These are phyloP conservation scores for Myxozyma sirexii DNA, from an alignment of 805 yeast genomes.

Conservation along the genomic window DNA sequence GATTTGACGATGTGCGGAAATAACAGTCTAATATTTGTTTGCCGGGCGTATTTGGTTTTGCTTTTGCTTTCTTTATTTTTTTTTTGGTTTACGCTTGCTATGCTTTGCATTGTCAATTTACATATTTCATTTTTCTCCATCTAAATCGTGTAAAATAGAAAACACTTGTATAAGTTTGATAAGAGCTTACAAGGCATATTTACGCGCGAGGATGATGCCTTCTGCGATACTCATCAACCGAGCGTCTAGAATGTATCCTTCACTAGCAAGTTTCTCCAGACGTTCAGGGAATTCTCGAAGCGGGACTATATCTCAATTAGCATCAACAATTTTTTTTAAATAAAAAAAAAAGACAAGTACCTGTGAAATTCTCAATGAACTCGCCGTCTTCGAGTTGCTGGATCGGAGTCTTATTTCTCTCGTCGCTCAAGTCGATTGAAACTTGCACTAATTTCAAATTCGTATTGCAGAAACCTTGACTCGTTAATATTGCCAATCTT, in stretches of 20 bases:
- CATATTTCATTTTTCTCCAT: background rate
- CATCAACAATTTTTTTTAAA: background rate
- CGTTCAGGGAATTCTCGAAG: conserved; percentile 58
- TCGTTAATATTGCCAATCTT: too few relatives aligned
- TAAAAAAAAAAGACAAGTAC: background rate
- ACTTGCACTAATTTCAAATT: conserved; percentile 79
- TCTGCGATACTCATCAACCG: conserved; percentile 83
- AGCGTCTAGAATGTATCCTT: conserved; percentile 84
- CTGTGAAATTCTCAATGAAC: conserved; percentile 82
- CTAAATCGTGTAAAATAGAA: too few relatives aligned
- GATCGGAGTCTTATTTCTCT: conserved; percentile 67
- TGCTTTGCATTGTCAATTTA: background rate
- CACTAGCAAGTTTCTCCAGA: conserved; percentile 53
- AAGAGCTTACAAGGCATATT: conserved; percentile 22
- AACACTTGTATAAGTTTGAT: too few relatives aligned
- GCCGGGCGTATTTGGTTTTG: too few relatives aligned
- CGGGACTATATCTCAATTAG: conserved; percentile 49
- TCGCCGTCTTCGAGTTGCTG: conserved; percentile 87
- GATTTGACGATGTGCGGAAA: conserved; percentile 61
- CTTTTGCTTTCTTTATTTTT: background rate
- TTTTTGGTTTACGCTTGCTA: background rate
- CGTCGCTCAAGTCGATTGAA: conserved; percentile 68
- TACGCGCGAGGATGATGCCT: conserved; percentile 65
- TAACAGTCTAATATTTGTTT: background rate
- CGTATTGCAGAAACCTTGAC: conserved; percentile 69